These are phyloP conservation scores for Pholiota microspora DNA, from an alignment of 768 basidiomycete genomes.

Conservation along the genomic window DNA sequence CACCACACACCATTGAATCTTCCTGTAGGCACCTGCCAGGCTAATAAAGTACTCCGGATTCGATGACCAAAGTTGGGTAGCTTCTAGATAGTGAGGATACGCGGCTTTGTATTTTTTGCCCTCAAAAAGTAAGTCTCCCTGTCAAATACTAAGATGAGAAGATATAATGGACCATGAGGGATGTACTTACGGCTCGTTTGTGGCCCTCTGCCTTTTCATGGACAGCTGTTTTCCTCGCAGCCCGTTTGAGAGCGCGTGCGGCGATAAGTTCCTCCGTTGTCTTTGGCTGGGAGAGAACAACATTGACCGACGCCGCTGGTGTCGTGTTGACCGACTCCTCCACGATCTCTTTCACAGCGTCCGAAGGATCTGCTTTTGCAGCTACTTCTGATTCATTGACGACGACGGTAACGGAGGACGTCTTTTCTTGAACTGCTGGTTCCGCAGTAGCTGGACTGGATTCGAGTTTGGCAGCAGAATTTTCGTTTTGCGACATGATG, in stretches of 20 bases:
- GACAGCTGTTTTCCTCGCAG: slow-evolving; percentile 17
- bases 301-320: slow-evolving; percentile 13
- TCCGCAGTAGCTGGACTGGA: not conserved
- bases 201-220: slow-evolving; percentile 20
- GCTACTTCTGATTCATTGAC: not conserved
- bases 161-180: not conserved
- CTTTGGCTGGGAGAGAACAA: slow-evolving; percentile 16
- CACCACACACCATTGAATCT: slow-evolving; percentile 31
- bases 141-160: not conserved
- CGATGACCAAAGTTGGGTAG: slow-evolving; percentile 29
- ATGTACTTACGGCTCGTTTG: slow-evolving; percentile 18
- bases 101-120: slow-evolving; percentile 31
- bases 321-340: slow-evolving; percentile 1
- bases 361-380: not conserved
- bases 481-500: slow-evolving; percentile 1
- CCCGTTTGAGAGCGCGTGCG: slow-evolving; percentile 21
- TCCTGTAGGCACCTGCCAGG: slow-evolving; percentile 33
- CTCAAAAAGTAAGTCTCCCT: slow-evolving; percentile 34
- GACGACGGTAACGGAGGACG: not conserved
- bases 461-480: not conserved
- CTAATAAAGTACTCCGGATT: slow-evolving; percentile 33
- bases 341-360: not conserved
- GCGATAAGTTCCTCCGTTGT: slow-evolving; percentile 21
- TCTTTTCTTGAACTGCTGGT: not conserved
- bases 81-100: slow-evolving; percentile 31